Evolutionary conservation across 805 yeast genomes (phyloP).

Genomic region (Metschnikowia lachancei): DNA sequence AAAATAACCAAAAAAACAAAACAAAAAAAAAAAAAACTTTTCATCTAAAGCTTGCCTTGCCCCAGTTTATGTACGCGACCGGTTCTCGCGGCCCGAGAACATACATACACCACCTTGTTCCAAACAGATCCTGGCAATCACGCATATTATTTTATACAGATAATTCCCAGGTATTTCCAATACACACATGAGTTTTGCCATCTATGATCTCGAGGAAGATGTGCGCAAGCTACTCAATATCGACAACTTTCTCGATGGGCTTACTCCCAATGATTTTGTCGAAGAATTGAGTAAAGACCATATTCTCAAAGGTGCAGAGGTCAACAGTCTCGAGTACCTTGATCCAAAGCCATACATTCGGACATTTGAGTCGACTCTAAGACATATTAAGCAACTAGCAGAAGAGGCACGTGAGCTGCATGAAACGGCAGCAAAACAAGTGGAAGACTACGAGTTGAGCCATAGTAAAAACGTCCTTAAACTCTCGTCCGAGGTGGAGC

Average conservation of each 20-base stretch:
- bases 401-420: constrained; percentile 54
- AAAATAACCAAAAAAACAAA: no score
- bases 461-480: constrained; percentile 67
- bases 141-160: no score
- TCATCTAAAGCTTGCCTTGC: no score
- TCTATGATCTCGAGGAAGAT: constrained; percentile 64
- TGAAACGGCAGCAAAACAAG: constrained; percentile 52
- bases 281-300: constrained; percentile 76
- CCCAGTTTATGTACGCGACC: no score
- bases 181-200: constrained; percentile 39
- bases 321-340: constrained; percentile 51
- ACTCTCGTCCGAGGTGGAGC: constrained; percentile 47
- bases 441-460: constrained; percentile 56
- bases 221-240: constrained; percentile 53
- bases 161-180: no score
- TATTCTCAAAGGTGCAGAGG: constrained; percentile 48
- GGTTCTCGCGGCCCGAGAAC: no score
- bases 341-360: constrained; percentile 95
- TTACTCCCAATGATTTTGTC: constrained; percentile 75
- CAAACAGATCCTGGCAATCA: no score
- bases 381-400: constrained; percentile 62
- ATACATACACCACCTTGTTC: no score
- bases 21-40: no score
- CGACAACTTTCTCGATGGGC: constrained; percentile 64
- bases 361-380: constrained; percentile 82